These are phyloP conservation scores for Tylopilus intermedius DNA, from an alignment of 768 basidiomycete genomes.

Conservation along the genomic window DNA sequence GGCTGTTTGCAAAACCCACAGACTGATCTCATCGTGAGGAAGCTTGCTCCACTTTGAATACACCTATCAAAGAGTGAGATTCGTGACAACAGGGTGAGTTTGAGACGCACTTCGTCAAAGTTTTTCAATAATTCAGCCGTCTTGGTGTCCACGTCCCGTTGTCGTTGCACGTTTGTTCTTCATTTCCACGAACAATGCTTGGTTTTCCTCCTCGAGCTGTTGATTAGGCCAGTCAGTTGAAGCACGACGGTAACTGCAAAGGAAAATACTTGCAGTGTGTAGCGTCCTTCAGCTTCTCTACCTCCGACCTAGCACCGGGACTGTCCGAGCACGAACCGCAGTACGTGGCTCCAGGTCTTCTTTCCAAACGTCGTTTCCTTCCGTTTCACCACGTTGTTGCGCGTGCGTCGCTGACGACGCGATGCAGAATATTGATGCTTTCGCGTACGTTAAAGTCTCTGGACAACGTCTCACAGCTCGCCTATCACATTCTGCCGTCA, in stretches of 20 bases:
- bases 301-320: constrained; percentile 55
- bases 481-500: constrained; percentile 35
- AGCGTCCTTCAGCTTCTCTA: constrained; percentile 36
- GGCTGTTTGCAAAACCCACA: constrained; percentile 37
- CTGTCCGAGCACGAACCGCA: constrained; percentile 57
- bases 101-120: constrained; percentile 46
- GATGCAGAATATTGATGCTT: constrained; percentile 66
- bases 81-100: neutral
- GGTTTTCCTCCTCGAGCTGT: constrained; percentile 59
- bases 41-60: constrained; percentile 49
- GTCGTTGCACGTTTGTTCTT: constrained; percentile 44
- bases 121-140: constrained; percentile 45
- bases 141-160: constrained; percentile 43
- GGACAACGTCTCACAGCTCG: constrained; percentile 65
- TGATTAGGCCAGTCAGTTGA: neutral
- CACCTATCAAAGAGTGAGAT: constrained; percentile 32
- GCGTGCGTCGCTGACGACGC: constrained; percentile 63
- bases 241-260: neutral
- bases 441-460: constrained; percentile 62
- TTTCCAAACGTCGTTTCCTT: constrained; percentile 57
- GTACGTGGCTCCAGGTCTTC: constrained; percentile 58
- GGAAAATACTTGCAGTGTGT: constrained; percentile 28
- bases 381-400: constrained; percentile 38
- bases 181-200: constrained; percentile 41
- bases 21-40: constrained; percentile 60